phyloP scores from a whole-genome alignment of 2,329 filamentous ascomycete species.

The Diaporthe nobilis region DNA sequence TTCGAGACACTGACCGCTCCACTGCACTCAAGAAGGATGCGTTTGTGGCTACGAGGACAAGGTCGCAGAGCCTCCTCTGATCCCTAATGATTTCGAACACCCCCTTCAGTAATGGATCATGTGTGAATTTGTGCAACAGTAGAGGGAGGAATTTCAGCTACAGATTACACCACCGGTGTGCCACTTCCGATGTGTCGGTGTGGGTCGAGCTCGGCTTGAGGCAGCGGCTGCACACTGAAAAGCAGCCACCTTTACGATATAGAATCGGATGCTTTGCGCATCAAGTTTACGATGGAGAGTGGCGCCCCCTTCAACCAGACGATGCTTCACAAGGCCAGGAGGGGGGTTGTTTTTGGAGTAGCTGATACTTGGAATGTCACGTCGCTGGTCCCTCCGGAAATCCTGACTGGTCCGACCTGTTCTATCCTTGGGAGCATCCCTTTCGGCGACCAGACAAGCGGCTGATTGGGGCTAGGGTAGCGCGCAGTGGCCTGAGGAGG shows the following conservation, averaged over 20 bases:
- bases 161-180: neutral
- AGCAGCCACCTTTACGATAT: slow-evolving; percentile 1
- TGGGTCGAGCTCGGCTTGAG: neutral
- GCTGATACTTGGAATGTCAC: slow-evolving; percentile 4
- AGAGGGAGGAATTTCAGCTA: neutral
- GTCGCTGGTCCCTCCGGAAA: neutral
- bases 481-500: neutral
- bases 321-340: neutral
- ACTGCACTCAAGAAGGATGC: slow-evolving; percentile 8
- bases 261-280: neutral
- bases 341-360: neutral
- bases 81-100: neutral
- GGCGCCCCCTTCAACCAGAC: slow-evolving; percentile 1
- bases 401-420: slow-evolving; percentile 5
- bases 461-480: slow-evolving; percentile 13
- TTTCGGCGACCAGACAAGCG: slow-evolving; percentile 26
- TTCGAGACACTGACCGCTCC: slow-evolving; percentile 23
- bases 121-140: neutral
- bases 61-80: slow-evolving; percentile 23
- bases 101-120: slow-evolving; percentile 10
- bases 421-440: slow-evolving; percentile 24
- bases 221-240: neutral
- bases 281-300: neutral
- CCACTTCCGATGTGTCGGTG: neutral
- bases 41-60: slow-evolving; percentile 5